Base-by-base conservation (phyloP, 345 rosid species). In the Microcos paniculata region DNA sequence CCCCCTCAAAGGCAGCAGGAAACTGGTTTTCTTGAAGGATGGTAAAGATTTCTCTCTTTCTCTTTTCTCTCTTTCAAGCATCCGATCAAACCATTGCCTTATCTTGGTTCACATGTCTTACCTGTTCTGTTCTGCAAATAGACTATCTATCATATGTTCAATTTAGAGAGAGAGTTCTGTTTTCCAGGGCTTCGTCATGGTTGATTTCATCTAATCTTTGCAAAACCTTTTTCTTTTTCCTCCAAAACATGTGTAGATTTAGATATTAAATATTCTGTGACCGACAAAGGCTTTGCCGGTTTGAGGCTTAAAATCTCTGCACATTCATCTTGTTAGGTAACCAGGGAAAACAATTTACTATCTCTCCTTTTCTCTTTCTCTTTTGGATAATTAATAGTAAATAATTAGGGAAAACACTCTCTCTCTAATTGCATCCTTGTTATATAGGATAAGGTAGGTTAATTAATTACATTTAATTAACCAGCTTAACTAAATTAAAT, bases 11-110 rank as follows among this genome's bases (percentile, higher is more conserved):
- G 67, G 31, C 73, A 70, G 62, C 73, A 84, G 67, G 82, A 81
- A 1, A 43, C 78, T 40, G 81, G 89, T 45, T 83, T 75, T 40
- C 86, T 88, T 65, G 86, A 88, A 81, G 87, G 88, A 82, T 86
- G 89, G 91, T 88, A 79, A 61, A 35, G 16, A 6, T 31, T 48
- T 69, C 73, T 55, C 0, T 19, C 9, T 59, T 23, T 14, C 21
- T 45, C 8, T 51, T 51, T 51, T 14, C 3, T 53, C 6, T 64
- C 42, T 46, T 31, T 57, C 21, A 15, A 8, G 18, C 38, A 13
- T 38, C 10, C 40, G 1, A 33, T 52, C 26, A 61, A 69, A 69
- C 43, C 6, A 35, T n/a, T n/a, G n/a, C n/a, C n/a, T n/a, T n/a
- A n/a, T n/a, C n/a, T n/a, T n/a, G 15, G 18, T 57, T 12, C 30